Conservation (phyloP, 1,284 basidiomycete species). For the Heterobasidion parviporum region DNA sequence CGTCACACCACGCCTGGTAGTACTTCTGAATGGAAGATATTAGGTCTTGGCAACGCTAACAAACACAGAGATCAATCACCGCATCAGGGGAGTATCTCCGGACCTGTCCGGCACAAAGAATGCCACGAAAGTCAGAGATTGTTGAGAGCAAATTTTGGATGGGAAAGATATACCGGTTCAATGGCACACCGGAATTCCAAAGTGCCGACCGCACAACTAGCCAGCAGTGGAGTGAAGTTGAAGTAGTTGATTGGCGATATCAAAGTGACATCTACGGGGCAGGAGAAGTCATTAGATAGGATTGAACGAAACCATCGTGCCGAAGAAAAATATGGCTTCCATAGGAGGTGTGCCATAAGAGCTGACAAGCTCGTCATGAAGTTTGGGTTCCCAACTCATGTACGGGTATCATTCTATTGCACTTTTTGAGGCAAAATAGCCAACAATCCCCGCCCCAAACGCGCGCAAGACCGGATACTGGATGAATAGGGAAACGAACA, state of each 20-base stretch:
- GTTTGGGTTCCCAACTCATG: too few species aligned
- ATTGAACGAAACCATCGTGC: not conserved
- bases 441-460: not conserved
- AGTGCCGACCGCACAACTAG: slow-evolving; percentile 74
- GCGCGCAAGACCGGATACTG: not conserved
- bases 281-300: not conserved
- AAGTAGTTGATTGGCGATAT: slow-evolving; percentile 75
- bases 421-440: too few species aligned
- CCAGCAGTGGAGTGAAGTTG: slow-evolving; percentile 78
- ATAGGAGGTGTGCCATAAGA: too few species aligned
- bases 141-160: not conserved
- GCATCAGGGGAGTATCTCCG: slow-evolving; percentile 48
- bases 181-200: slow-evolving; percentile 75
- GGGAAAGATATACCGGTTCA: slow-evolving; percentile 56
- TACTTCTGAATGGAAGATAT: slow-evolving; percentile 30
- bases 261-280: slow-evolving; percentile 56
- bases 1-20: slow-evolving; percentile 69
- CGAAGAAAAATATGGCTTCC: too few species aligned
- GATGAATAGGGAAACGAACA: slow-evolving; percentile 6
- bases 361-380: too few species aligned
- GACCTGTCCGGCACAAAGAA: slow-evolving; percentile 28
- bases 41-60: not conserved
- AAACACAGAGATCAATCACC: slow-evolving; percentile 19
- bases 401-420: too few species aligned
- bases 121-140: not conserved